Conservation (phyloP, 2,329 filamentous ascomycete species). For the Xylaria sp. region DNA sequence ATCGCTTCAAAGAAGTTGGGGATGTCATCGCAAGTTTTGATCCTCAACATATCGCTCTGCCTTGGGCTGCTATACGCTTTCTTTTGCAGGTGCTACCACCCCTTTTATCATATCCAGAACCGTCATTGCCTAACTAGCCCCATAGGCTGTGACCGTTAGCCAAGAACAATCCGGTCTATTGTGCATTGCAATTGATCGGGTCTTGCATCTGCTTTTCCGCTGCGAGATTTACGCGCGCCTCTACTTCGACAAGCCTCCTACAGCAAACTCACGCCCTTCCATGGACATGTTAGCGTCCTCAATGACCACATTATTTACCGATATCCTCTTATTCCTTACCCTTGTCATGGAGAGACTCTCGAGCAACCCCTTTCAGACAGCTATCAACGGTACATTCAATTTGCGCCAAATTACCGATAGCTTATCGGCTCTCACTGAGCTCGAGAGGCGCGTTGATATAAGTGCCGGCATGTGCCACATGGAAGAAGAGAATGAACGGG, state of each 20-base stretch:
- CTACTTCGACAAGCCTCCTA: not conserved
- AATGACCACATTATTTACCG: slow-evolving; percentile 9
- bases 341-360: not conserved
- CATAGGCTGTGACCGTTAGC: not conserved
- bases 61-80: slow-evolving; percentile 24
- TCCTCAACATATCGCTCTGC: slow-evolving; percentile 17
- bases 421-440: not conserved
- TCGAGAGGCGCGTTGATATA: slow-evolving; percentile 13
- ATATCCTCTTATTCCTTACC: slow-evolving; percentile 13
- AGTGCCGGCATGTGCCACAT: slow-evolving; percentile 11
- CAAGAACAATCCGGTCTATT: slow-evolving; percentile 10
- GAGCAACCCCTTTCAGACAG: not conserved
- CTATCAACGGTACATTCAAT: slow-evolving; percentile 11
- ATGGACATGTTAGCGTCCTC: not conserved
- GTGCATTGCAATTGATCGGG: slow-evolving; percentile 7
- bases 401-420: slow-evolving; percentile 3
- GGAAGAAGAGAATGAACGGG: not conserved
- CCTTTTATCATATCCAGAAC: not conserved
- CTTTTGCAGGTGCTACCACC: slow-evolving; percentile 4
- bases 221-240: slow-evolving; percentile 14
- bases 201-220: slow-evolving; percentile 5
- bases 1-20: slow-evolving; percentile 19
- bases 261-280: not conserved
- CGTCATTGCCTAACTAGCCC: not conserved
- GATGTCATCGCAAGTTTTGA: slow-evolving; percentile 18